Evolutionary conservation across 805 yeast genomes (phyloP), one percentile per base, ranked within the genome.

Genomic region (Yarrowia sp.): DNA sequence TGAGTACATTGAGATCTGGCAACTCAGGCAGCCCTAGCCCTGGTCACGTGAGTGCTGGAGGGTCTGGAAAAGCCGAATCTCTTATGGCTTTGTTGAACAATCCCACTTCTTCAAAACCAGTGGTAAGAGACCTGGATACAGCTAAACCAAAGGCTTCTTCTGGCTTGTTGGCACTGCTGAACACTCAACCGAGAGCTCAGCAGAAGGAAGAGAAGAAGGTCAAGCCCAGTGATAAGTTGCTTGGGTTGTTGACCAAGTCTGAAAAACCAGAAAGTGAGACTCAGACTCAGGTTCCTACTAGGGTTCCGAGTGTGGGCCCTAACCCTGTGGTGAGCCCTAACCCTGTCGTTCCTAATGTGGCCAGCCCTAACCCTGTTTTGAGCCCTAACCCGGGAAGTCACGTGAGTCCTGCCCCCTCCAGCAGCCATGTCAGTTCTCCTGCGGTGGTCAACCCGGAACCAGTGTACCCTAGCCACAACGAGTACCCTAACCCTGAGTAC

Each of bases 141-240:
- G 66, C 71, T n/a, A 68, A 67, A 14, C 71, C 72, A 18, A 48
- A 48, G 41, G 71, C 72, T 8, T 67, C 68, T 15, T 65, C 68
- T 3, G 62, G 69, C 36, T 67, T 70, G 18, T 38, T 68, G 58
- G 69, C 72, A 8, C 65, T 70, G 39, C 68, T 70, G 18, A 67
- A 65, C 55, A 51, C 67, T 8, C 45, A 41, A 22, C 61, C 67
- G 11, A 50, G 57, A 33, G 39, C 41, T 14, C 18, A 45, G 28
- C 38, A 61, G 47, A 33, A 53, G 61, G 38, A 55, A 28, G 38
- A 55, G 31, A 39, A 35, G 35, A 38, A 39, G 44, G 10, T 32
- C 39, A 57, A 44, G 35, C 64, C 64, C 11, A 58, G 64, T 8
- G 64, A 58, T 8, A 45, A 39, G 10, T 15, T 58, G 13, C 42